phyloP scores from a whole-genome alignment of 225 moss, liverwort and hornwort genomes.

The Climacium dendroides region DNA sequence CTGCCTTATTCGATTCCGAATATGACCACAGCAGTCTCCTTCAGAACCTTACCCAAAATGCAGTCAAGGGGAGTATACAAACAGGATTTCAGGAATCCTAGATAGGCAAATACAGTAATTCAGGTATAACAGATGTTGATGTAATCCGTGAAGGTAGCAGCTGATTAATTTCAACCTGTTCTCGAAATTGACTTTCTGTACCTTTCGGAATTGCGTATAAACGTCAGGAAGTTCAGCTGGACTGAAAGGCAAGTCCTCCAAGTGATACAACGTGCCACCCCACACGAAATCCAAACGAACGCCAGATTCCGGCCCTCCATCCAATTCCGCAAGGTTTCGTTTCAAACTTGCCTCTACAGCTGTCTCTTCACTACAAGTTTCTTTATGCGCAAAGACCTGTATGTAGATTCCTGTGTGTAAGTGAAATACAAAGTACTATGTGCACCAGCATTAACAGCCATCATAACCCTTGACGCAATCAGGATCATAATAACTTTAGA shows the following conservation, averaged over 20 bases:
- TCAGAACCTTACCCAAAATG: not conserved
- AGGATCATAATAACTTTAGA: not conserved
- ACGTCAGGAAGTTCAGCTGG: slow-evolving; percentile 70
- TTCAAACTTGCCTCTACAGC: slow-evolving; percentile 56
- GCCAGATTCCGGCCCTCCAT: not conserved
- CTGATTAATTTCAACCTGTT: not conserved
- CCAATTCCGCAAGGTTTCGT: slow-evolving; percentile 36
- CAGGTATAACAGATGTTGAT: not conserved
- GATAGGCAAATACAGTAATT: not conserved
- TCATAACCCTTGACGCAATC: not conserved
- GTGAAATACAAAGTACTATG: not conserved
- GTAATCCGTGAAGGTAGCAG: not conserved
- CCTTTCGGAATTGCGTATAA: slow-evolving; percentile 98
- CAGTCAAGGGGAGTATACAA: not conserved
- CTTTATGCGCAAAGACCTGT: slow-evolving; percentile 89
- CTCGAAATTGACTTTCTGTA: not conserved
- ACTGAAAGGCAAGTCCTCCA: slow-evolving; percentile 82
- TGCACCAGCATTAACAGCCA: not conserved
- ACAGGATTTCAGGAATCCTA: not conserved
- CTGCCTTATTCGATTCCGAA: not conserved
- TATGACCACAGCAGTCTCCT: not conserved
- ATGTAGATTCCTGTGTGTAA: not conserved
- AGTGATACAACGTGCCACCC: slow-evolving; percentile 92
- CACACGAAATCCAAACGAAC: slow-evolving; percentile 61
- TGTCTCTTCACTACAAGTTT: slow-evolving; percentile 93